Evolutionary conservation across 2,329 filamentous ascomycete species (phyloP).

Genomic region (Alternaria sp.): DNA sequence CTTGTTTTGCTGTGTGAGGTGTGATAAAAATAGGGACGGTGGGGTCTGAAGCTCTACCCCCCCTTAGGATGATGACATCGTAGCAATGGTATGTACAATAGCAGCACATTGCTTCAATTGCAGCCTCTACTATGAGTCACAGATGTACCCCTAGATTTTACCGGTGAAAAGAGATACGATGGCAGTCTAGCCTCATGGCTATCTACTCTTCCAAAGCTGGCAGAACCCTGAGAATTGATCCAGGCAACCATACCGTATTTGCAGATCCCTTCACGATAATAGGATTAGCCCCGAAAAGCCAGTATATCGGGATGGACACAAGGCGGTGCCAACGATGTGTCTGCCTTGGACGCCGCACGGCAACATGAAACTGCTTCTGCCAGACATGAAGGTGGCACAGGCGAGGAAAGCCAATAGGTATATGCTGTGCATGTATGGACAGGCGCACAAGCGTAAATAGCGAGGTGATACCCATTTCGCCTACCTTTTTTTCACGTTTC

Average conservation of each 20-base stretch:
- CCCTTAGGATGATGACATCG: background rate
- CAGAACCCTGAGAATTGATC: background rate
- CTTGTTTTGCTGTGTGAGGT: background rate
- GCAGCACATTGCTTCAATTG: background rate
- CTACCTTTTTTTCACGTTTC: background rate
- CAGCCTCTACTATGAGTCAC: background rate
- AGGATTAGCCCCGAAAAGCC: background rate
- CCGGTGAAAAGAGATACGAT: background rate
- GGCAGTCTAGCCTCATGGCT: background rate
- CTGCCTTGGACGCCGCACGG: background rate
- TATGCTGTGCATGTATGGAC: background rate
- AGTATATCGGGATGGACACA: background rate
- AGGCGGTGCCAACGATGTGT: background rate
- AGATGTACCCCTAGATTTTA: background rate
- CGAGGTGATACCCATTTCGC: background rate
- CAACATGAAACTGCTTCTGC: background rate
- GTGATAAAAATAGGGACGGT: background rate
- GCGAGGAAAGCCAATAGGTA: background rate
- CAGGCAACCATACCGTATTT: slow-evolving; percentile 1
- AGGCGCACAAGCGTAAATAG: background rate
- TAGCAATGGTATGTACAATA: background rate
- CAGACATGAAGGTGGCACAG: background rate
- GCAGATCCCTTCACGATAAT: background rate
- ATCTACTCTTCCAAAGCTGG: background rate
- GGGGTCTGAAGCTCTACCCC: background rate